Evolutionary conservation across 2,329 filamentous ascomycete species (phyloP).

Genomic region (Fusarium vanettenii): DNA sequence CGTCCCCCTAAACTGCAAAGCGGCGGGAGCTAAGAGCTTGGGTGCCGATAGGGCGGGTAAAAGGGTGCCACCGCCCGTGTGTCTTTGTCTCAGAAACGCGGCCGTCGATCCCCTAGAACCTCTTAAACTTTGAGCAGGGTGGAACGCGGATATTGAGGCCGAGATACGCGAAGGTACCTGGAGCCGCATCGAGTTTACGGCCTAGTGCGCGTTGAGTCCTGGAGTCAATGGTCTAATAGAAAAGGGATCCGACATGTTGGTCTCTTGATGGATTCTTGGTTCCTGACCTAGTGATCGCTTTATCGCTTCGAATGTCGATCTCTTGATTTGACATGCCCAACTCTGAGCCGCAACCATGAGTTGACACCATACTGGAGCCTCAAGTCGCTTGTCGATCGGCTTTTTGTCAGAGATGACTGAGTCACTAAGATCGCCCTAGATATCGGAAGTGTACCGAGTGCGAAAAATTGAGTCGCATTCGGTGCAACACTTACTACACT

Average conservation of each 20-base stretch:
- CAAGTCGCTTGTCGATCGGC: neutral
- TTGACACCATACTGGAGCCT: neutral
- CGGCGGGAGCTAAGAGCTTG: neutral
- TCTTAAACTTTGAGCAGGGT: neutral
- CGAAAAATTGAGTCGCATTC: neutral
- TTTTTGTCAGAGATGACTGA: neutral
- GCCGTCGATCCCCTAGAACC: neutral
- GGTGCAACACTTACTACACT: neutral
- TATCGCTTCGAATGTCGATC: neutral
- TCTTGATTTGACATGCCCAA: neutral
- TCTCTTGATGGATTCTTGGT: neutral
- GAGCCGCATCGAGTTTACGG: slow-evolving; percentile 1
- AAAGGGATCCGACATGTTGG: neutral
- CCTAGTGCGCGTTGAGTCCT: neutral
- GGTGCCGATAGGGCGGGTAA: neutral
- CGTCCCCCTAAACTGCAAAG: neutral
- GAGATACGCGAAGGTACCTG: slow-evolving; percentile 7
- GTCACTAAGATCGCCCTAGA: neutral
- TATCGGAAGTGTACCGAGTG: neutral
- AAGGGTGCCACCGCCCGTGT: neutral
- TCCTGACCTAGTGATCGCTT: neutral
- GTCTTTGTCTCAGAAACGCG: neutral
- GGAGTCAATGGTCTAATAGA: neutral
- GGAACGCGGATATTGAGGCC: neutral
- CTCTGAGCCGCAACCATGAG: neutral